Base-by-base conservation (phyloP, 768 basidiomycete genomes). In the Pleurotus tuber-regium region DNA sequence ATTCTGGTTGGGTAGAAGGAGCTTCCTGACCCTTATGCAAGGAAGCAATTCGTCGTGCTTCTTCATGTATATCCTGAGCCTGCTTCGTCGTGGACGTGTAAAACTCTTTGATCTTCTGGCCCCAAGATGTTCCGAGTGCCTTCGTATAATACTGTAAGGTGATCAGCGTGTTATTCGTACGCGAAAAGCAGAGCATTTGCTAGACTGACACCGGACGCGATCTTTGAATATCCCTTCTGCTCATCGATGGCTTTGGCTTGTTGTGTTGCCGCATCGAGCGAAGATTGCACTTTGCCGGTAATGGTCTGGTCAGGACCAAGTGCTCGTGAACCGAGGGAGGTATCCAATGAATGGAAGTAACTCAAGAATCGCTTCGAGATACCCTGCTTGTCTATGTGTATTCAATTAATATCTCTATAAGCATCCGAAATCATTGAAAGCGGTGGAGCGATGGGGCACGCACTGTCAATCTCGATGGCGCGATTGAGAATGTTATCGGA, bases 31-130 rank as follows among this genome's bases (percentile, higher is more conserved):
- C 51, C 61, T 87, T 85, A 57, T 88, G 78, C 50, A 73, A 66
- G 23, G 76, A 78, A 23, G 84, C 82, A 61, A 98, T 91, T 25
- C 95, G 83, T 54, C 76, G 73, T 2, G 95, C 95, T 69, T 98
- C 95, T 62, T 94, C 91, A 63, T 97, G 94, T 42, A 98, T 94
- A 63, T 98, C 94, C 16, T 79, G 61, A 23, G 92, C 85, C 67
- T 95, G 90, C 72, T 97, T 98, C 16, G 85, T 77, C 6, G 92
- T 95, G 38, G 71, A 70, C 11, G 95, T 96, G 74, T 97, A 98
- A 74, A 97, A 98, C 1, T 70, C 61, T 24, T 73, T 68, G 52
- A 97, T 89, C 61, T 81, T 84, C 70, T 85, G 79, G 9, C 93
- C 94, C 19, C 86, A 67, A 1, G 88, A 80, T 31, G 89, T 91